Base-by-base conservation (phyloP, 2,329 filamentous ascomycete species). In the Talaromyces sp. region DNA sequence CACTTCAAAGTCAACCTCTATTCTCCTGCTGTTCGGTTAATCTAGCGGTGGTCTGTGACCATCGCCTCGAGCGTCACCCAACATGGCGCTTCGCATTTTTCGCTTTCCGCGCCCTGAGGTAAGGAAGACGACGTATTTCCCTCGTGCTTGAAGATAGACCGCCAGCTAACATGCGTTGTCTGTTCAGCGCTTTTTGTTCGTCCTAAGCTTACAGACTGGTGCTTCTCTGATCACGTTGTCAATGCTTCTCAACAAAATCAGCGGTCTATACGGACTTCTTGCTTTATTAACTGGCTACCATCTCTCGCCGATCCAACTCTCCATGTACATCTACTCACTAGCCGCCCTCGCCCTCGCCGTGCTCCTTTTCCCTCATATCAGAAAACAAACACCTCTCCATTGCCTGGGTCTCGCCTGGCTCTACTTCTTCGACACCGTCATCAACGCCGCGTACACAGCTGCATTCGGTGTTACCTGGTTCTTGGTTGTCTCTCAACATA, bases 291-390 rank as follows among this genome's bases (percentile, higher is more conserved):
- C 92, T 22, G 93, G 93, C 70, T 91, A 89, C 74, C 80, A 87
- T 65, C 84, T 96, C 62, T 92, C 90, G 56, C 81, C 86, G 31
- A 82, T 94, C 22, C 93, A 97, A 74, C 82, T 96, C 58, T 89
- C 88, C 59, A 94, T 95, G 81, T 97, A 96, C 80, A 81, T 96
- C 51, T 96, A 96, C 80, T 94, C 89, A 25, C 81, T 94, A 61
- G 66, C 84, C 62, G 82, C 89, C 28, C 84, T 96, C 63, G 78
- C 81, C 63, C 75, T 88, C 46, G 82, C 89, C 64, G 80, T 83
- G 53, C 82, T 85, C 66, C 85, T 96, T 50, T 82, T 89, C 67
- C 89, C 89, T 51, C 88, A 94, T 70, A 89, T 97, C 70, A 87
- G 89, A 63, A 82, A 84, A 66, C 88, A 90, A 67, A 86, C 83